A percentile compares a stretch with the other conserved stretches of the same genome.
phyloP scores from a whole-genome alignment of 495 filamentous ascomycete genomes.

The Arthonia radiata region DNA sequence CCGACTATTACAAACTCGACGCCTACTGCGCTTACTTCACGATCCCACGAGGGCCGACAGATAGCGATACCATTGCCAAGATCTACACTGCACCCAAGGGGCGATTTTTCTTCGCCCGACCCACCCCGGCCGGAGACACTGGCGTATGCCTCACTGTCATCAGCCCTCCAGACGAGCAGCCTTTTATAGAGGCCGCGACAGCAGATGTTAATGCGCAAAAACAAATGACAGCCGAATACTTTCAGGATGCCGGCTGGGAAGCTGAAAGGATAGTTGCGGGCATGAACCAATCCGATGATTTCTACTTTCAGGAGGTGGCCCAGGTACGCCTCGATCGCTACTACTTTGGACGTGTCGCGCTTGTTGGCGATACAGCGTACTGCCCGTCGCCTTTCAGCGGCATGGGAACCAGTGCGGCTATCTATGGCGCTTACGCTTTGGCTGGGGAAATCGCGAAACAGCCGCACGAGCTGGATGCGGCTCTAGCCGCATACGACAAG shows the following conservation, averaged over 20 bases:
- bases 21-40: slow-evolving; percentile 17
- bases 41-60: too few relatives aligned
- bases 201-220: too few relatives aligned
- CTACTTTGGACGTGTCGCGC: slow-evolving; percentile 2
- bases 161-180: too few relatives aligned
- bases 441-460: slow-evolving; percentile 9
- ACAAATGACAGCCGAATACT: too few relatives aligned
- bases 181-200: too few relatives aligned
- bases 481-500: background rate
- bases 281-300: slow-evolving; percentile 7
- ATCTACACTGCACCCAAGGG: too few relatives aligned
- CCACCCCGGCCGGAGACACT: too few relatives aligned
- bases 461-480: background rate
- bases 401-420: slow-evolving; percentile 6
- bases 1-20: slow-evolving; percentile 8
- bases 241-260: slow-evolving; percentile 5
- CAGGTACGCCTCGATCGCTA: slow-evolving; percentile 4
- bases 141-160: too few relatives aligned
- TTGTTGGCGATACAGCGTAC: slow-evolving; percentile 8
- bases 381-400: slow-evolving; percentile 2
- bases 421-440: too few relatives aligned
- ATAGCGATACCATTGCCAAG: too few relatives aligned
- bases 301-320: slow-evolving; percentile 6
- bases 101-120: too few relatives aligned
- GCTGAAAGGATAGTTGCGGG: slow-evolving; percentile 5